phyloP scores from a whole-genome alignment of 2,329 filamentous ascomycete species.

The Microdochium bolleyi region DNA sequence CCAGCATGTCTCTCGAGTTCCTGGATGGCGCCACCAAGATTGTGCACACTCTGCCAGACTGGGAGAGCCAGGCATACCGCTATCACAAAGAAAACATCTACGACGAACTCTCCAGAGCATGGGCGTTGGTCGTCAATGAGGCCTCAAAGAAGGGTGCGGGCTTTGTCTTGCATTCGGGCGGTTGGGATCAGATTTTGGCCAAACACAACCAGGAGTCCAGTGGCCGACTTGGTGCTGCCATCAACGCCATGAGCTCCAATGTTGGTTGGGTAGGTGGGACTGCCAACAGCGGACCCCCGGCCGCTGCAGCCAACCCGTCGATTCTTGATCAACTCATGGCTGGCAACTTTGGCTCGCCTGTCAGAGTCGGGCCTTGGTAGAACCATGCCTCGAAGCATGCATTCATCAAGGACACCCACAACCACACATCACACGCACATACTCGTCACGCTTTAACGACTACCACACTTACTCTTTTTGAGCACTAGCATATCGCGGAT shows the following conservation, averaged over 20 bases:
- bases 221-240: constrained; percentile 71
- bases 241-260: constrained; percentile 66
- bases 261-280: constrained; percentile 68
- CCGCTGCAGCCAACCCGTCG: constrained; percentile 38
- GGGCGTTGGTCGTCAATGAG: constrained; percentile 85
- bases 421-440: neutral
- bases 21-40: constrained; percentile 85
- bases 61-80: constrained; percentile 82
- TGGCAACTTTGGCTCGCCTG: constrained; percentile 50
- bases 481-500: neutral
- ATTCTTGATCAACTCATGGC: constrained; percentile 56
- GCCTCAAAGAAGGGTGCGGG: constrained; percentile 86
- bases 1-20: constrained; percentile 76
- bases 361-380: constrained; percentile 57
- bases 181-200: constrained; percentile 82
- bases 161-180: constrained; percentile 79
- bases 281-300: constrained; percentile 11
- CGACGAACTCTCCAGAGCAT: constrained; percentile 89
- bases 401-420: neutral
- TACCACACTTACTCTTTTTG: neutral
- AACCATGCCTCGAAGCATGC: neutral
- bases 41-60: constrained; percentile 82
- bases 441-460: neutral
- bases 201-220: constrained; percentile 85
- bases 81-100: constrained; percentile 94